These are phyloP conservation scores for Ganoderma multipileum DNA, from an alignment of 1,284 basidiomycete species.

Conservation along the genomic window DNA sequence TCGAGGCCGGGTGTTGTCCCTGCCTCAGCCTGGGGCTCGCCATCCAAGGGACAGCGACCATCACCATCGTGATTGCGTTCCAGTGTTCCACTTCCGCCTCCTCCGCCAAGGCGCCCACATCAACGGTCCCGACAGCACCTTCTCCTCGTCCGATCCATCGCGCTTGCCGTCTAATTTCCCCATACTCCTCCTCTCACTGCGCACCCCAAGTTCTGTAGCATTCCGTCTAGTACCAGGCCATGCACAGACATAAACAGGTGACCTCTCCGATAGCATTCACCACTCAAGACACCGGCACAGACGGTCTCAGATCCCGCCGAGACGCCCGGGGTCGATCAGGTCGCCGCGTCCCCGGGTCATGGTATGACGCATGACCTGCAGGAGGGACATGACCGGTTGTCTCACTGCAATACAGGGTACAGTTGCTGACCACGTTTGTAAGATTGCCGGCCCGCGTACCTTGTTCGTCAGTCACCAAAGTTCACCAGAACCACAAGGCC, in stretches of 20 bases:
- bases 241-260: neutral
- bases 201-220: neutral
- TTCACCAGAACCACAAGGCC: neutral
- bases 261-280: neutral
- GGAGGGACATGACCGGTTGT: neutral
- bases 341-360: neutral
- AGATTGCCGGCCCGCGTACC: neutral
- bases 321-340: neutral
- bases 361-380: neutral
- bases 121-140: neutral
- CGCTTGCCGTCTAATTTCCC: neutral
- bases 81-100: conserved; percentile 1
- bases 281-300: neutral
- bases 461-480: neutral
- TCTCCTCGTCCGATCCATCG: neutral
- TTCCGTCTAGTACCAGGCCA: neutral
- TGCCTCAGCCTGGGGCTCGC: neutral
- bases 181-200: neutral
- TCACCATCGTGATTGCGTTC: conserved; percentile 31
- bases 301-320: neutral
- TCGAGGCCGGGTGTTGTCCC: conserved; percentile 9
- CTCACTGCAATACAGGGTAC: neutral
- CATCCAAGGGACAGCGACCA: conserved; percentile 22
- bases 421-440: neutral
- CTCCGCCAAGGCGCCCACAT: neutral